A percentile compares a stretch with the other conserved stretches of the same genome.
Conservation (phyloP, 257 asterid species). For the Fraxinus cuspidata region DNA sequence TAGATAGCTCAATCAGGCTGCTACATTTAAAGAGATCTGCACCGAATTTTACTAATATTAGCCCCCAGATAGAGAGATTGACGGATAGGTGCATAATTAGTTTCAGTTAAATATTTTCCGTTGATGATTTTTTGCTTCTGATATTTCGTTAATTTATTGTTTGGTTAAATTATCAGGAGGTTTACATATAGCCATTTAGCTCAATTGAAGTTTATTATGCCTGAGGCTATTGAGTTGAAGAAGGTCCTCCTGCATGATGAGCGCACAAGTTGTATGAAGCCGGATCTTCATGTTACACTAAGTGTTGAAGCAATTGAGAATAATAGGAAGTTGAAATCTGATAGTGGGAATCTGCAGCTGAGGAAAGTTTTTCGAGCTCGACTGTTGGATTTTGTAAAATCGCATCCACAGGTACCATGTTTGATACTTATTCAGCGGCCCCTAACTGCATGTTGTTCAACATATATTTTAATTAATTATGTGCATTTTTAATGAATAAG, state of each 20-base stretch:
- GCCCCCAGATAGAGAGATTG: constrained; percentile 58
- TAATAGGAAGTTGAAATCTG: constrained; percentile 42
- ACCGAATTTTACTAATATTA: constrained; percentile 58
- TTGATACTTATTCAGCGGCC: neutral
- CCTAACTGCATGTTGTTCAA: neutral
- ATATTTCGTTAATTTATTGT: neutral
- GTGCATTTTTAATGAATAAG: neutral
- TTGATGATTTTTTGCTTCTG: neutral
- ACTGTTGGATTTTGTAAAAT: constrained; percentile 54
- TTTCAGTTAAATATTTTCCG: neutral
- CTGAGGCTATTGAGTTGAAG: constrained; percentile 73
- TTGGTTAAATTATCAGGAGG: constrained; percentile 54
- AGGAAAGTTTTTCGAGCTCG: constrained; percentile 66
- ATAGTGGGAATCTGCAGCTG: constrained; percentile 42
- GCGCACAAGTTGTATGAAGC: constrained; percentile 70
- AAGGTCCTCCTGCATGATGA: constrained; percentile 64
- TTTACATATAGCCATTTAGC: constrained; percentile 68
- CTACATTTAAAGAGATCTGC: constrained; percentile 57
- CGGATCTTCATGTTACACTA: constrained; percentile 49
- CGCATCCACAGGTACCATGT: constrained; percentile 70
- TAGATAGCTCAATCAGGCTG: constrained; percentile 73
- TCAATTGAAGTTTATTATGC: constrained; percentile 76
- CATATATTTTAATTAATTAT: neutral
- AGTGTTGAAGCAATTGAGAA: constrained; percentile 38
- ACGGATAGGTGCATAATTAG: constrained; percentile 61